These are phyloP conservation scores for Escallonia herrerae DNA, from an alignment of 129 eudicot genomes.

Conservation along the genomic window DNA sequence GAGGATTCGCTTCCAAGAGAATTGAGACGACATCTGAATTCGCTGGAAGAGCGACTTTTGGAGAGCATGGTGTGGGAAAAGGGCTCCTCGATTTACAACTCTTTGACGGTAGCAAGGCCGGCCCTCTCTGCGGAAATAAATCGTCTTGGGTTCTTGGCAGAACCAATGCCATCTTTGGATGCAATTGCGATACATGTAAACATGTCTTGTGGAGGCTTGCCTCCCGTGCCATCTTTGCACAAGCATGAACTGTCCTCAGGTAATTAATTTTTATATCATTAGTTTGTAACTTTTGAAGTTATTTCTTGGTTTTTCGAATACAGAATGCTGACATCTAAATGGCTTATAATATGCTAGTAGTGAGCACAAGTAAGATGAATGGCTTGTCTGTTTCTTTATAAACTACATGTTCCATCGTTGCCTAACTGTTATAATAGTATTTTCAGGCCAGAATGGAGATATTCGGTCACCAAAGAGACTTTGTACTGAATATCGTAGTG, in stretches of 20 bases:
- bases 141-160: slow-evolving; percentile 87
- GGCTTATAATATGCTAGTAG: slow-evolving; percentile 2
- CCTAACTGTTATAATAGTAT: slow-evolving; percentile 6
- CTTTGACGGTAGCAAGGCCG: slow-evolving; percentile 73
- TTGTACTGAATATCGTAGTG: slow-evolving; percentile 76
- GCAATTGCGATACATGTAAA: slow-evolving; percentile 70
- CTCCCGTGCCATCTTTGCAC: slow-evolving; percentile 48
- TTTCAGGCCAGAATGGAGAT: slow-evolving; percentile 62
- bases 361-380: background rate
- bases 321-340: background rate
- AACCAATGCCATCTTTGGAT: slow-evolving; percentile 95
- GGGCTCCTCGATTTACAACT: slow-evolving; percentile 97
- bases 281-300: background rate
- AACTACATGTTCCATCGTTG: background rate
- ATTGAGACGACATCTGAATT: slow-evolving; percentile 79
- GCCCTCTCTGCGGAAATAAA: slow-evolving; percentile 64
- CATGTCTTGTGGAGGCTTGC: slow-evolving; percentile 55
- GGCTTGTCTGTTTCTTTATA: slow-evolving; percentile 5
- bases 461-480: slow-evolving; percentile 87
- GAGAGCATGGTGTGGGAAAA: slow-evolving; percentile 99
- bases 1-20: slow-evolving; percentile 94
- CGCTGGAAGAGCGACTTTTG: slow-evolving; percentile 84
- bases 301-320: too few species aligned
- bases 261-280: slow-evolving; percentile 16
- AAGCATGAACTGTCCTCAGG: slow-evolving; percentile 63